Evolutionary conservation across 257 asterid genomes (phyloP).

Genomic region (Solanum chiquidenum): DNA sequence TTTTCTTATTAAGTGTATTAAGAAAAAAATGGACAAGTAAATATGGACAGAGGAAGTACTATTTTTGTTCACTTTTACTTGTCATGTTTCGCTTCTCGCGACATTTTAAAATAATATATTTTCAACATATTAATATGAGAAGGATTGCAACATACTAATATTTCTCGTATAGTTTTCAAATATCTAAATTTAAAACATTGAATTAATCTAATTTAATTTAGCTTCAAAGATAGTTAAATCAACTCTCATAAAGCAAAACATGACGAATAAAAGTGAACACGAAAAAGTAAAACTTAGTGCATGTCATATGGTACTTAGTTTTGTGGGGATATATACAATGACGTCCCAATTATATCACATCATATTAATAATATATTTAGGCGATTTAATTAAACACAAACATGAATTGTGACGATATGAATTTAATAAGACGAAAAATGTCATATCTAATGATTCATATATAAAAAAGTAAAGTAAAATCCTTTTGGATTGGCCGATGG

Average conservation of each 20-base stretch:
- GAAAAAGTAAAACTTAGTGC: background rate
- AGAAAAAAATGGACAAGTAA: too few species aligned
- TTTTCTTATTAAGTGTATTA: too few species aligned
- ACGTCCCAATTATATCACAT: background rate
- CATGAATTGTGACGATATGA: background rate
- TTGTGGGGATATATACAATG: background rate
- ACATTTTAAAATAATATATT: too few species aligned
- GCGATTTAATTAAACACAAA: too few species aligned
- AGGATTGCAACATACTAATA: background rate
- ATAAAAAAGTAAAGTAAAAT: background rate
- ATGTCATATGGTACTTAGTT: background rate
- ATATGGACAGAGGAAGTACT: background rate
- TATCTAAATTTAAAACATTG: background rate
- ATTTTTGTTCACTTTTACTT: too few species aligned
- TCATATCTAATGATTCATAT: background rate
- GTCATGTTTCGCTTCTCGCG: background rate
- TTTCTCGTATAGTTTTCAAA: too few species aligned
- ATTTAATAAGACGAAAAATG: background rate
- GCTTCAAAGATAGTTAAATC: background rate
- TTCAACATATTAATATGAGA: background rate
- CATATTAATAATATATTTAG: background rate
- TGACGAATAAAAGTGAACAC: too few species aligned
- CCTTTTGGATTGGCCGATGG: background rate
- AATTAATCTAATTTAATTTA: too few species aligned
- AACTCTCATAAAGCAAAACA: too few species aligned